Base-by-base conservation (phyloP, 371 early-diverging fungal genomes). In the Polyrhizophydium stewartii region DNA sequence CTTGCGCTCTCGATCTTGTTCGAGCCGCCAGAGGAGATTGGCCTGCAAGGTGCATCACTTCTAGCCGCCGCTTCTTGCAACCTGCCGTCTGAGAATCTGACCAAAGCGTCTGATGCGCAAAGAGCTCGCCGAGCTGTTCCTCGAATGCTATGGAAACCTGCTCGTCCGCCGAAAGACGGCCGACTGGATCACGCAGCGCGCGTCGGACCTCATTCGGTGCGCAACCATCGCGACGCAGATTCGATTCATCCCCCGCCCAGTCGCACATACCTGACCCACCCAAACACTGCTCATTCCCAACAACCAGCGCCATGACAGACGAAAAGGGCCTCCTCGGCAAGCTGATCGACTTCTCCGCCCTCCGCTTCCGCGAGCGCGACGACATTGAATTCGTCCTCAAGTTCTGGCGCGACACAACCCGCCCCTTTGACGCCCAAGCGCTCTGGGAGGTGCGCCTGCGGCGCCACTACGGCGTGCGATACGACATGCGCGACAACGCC, bases 131-230 rank as follows among this genome's bases (percentile, higher is more conserved):
- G 67, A 80, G 31, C 30, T 68, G n/a, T 76, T 71, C 41, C 62
- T 83, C 13, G 83, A 83, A 59, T 46, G 77, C 16, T 80, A 75
- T 55, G 78, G 78, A 0, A 76, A 76, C 66, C 50, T 67, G 5
- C 58, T 67, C 17, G 19, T 83, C 1, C 64, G 78, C 2, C 59
- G 67, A 31, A 72, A 73, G 55, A 69, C 80, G 0, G 55, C 41
- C 28, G 59, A 69, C 1, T 66, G 43, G 30, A 40, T 82, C 31
- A 49, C 59, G 1, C 30, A 16, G 0, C 35, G 50, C 6, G 55
- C 70, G 6, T 32, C 65, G 7, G 57, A 69, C 13, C 59, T 76
- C 25, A 64, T 77, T 43, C 50, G 68, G 80, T 79, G 56, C 17
- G n/a, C 30, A 40, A 12, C 10, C 12, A 12, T 40, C 40, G 19